A percentile compares a stretch with the other conserved stretches of the same genome.
Conservation (phyloP, 495 filamentous ascomycete species). For the Neurospora discreta region DNA sequence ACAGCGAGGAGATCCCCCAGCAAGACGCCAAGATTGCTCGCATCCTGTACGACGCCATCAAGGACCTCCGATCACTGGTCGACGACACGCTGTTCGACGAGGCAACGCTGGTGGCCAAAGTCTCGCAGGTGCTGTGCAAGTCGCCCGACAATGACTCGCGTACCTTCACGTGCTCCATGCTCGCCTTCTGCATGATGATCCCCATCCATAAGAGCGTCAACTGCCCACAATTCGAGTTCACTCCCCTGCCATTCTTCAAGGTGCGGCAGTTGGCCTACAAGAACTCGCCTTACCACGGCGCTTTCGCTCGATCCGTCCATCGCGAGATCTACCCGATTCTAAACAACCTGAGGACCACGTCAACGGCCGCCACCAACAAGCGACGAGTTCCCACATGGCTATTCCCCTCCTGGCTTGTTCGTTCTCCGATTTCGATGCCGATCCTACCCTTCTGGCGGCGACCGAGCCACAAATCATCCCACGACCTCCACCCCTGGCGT, state of each 20-base stretch:
- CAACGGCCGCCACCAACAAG: conserved; percentile 12
- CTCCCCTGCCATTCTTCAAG: conserved; percentile 40
- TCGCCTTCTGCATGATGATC: conserved; percentile 33
- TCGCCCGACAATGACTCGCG: conserved; percentile 9
- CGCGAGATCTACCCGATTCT: conserved; percentile 32
- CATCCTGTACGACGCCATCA: conserved; percentile 24
- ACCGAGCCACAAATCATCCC: not conserved
- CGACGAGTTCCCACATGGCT: not conserved
- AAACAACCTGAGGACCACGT: conserved; percentile 23
- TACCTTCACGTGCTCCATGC: conserved; percentile 24
- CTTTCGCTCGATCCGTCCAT: conserved; percentile 33
- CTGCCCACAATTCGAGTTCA: conserved; percentile 28
- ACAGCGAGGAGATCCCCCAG: conserved; percentile 17
- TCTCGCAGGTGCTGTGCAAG: conserved; percentile 30
- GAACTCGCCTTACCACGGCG: conserved; percentile 30
- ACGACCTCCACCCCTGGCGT: not conserved
- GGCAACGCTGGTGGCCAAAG: conserved; percentile 26
- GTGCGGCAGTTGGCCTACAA: conserved; percentile 34
- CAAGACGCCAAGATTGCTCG: conserved; percentile 21
- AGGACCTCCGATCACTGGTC: conserved; percentile 27
- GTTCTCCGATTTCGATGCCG: not conserved
- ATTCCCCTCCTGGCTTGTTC: conserved; percentile 2
- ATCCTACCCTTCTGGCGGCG: not conserved
- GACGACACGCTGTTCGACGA: conserved; percentile 33
- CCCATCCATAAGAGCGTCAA: conserved; percentile 29